Base-by-base conservation (phyloP, 306 rosid species). In the Luffa acutangula region DNA sequence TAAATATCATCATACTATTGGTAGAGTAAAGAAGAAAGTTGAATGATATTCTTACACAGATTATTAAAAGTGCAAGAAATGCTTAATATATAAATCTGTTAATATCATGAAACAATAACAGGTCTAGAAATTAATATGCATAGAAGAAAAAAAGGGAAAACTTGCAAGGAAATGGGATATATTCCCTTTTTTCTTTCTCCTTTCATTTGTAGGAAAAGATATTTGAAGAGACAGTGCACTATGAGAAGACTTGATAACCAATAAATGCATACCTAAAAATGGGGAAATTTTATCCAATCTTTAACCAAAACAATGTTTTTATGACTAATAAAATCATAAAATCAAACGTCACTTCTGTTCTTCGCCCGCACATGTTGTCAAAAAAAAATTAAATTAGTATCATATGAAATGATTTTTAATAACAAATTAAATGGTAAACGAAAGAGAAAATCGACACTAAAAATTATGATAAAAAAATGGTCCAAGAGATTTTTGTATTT, bases 171-270 rank as follows among this genome's bases (percentile, higher is more conserved):
- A 67, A 67, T 17, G 13, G 49, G 31, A 18, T n/a, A 37, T 36
- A 18, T 39, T 15, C 6, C 12, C 13, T 63, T 63, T 63, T 15
- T 37, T 3, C 25, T 64, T 64, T 17, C 39, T 0, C 1, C 8
- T 45, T 39, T 42, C 2, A 18, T 45, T 70, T 45, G 0, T 11
- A 13, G 59, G 77, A 17, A 45, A 72, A 25, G 31, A 59, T 31
- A 48, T 48, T 70, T 73, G 77, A 31, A 73, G 43, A 48, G 77
- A 73, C 42, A 73, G 43, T n/a, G n/a, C 59, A 73, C 58, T 73
- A 45, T 63, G 70, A 33, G 53, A 4, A 51, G 78, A 74, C 78
- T 74, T 74, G 7, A 74, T 13, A 31, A 74, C 14, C 15, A 31
- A 74, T 51, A 49, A 48, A 49, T 74, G 59, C 60, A 74, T 31